Evolutionary conservation across 768 basidiomycete genomes (phyloP).

Genomic region (Fomitopsis serialis): DNA sequence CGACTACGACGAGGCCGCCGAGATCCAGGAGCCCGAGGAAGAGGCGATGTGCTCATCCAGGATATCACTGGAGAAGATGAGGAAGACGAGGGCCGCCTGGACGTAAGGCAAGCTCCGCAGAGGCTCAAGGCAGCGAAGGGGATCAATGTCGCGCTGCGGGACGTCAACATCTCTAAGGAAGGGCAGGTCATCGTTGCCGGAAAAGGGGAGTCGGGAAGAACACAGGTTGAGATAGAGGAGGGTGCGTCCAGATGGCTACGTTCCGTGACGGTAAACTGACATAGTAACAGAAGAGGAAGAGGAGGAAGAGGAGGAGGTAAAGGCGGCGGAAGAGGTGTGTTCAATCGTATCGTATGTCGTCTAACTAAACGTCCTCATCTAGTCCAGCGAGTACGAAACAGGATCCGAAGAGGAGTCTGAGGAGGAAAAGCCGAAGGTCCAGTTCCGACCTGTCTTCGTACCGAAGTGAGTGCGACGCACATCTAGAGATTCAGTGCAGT

Average conservation of each 20-base stretch:
- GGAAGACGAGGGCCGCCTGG: conserved; percentile 30
- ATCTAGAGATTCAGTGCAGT: not conserved
- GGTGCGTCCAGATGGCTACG: conserved; percentile 2
- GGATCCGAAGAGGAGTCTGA: conserved; percentile 66
- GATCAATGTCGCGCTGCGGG: conserved; percentile 72
- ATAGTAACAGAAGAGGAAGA: conserved; percentile 23
- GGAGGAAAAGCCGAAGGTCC: conserved; percentile 66
- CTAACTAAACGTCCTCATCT: conserved; percentile 12
- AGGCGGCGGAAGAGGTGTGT: conserved; percentile 44
- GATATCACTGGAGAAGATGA: conserved; percentile 49
- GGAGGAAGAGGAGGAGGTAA: conserved; percentile 43
- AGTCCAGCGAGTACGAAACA: conserved; percentile 73
- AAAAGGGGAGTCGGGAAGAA: conserved; percentile 72
- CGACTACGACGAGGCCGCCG: conserved; percentile 52
- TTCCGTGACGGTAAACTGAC: not conserved
- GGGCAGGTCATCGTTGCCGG: conserved; percentile 81
- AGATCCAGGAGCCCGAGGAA: conserved; percentile 30
- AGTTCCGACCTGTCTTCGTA: conserved; percentile 91
- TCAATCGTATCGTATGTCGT: not conserved
- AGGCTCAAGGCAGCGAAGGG: conserved; percentile 34
- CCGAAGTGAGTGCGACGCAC: conserved; percentile 63
- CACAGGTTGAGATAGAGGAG: conserved; percentile 30
- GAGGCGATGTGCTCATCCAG: conserved; percentile 56
- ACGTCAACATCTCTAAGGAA: conserved; percentile 76
- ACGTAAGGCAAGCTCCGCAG: conserved; percentile 19